phyloP scores from a whole-genome alignment of 1,284 basidiomycete species.

The Trichosporon asahii region DNA sequence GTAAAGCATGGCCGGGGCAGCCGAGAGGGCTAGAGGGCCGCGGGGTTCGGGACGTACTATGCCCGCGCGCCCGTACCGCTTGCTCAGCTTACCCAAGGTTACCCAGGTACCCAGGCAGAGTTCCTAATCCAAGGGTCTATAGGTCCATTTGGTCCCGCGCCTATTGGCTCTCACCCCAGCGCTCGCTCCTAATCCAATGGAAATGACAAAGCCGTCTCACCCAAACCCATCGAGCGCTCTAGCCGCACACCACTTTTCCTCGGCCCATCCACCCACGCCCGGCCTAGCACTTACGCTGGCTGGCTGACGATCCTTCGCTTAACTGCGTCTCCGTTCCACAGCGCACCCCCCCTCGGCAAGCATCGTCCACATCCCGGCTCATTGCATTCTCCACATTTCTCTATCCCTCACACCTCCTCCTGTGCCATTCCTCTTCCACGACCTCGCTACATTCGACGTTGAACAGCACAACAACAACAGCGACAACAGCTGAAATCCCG shows the following conservation, averaged over 20 bases:
- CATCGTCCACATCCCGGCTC: background rate
- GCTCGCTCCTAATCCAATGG: background rate
- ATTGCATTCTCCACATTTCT: background rate
- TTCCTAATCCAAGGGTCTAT: background rate
- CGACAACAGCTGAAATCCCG: background rate
- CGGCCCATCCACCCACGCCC: background rate
- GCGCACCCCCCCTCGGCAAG: slow-evolving; percentile 1
- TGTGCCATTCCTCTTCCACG: background rate
- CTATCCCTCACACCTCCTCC: background rate
- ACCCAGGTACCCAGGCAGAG: background rate
- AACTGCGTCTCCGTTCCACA: background rate
- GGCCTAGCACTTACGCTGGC: background rate
- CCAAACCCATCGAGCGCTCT: background rate
- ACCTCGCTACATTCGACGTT: background rate
- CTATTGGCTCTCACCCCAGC: background rate
- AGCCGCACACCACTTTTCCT: background rate
- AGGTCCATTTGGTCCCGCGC: background rate
- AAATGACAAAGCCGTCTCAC: slow-evolving; percentile 9
- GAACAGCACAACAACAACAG: background rate
- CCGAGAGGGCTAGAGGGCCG: background rate
- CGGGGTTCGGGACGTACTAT: slow-evolving; percentile 1
- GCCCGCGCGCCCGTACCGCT: no score
- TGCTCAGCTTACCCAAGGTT: background rate
- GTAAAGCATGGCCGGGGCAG: background rate
- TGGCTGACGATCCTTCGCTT: background rate